A percentile compares a stretch with the other conserved stretches of the same genome.
phyloP scores from a whole-genome alignment of 192 early-diverging fungal species.

The Diversispora eburnea region DNA sequence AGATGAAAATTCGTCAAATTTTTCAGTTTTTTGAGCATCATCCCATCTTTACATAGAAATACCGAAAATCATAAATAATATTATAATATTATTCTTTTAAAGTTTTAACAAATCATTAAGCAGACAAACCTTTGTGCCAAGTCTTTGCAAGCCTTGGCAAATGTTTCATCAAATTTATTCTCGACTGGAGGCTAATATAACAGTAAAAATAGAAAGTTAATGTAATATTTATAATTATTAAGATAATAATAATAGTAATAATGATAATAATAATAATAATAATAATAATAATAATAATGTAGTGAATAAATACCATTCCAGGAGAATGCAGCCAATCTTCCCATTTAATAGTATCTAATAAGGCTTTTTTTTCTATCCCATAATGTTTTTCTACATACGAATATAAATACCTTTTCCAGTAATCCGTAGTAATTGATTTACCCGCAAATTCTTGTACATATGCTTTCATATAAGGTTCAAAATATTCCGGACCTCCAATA shows the following conservation, averaged over 20 bases:
- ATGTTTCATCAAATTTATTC: slow-evolving; percentile 72
- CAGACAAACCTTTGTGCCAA: slow-evolving; percentile 59
- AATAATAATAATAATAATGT: neutral
- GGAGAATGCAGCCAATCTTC: slow-evolving; percentile 82
- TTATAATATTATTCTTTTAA: too few species aligned
- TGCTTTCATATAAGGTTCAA: slow-evolving; percentile 81
- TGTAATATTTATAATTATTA: neutral
- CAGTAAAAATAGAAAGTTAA: neutral
- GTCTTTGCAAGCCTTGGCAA: slow-evolving; percentile 74
- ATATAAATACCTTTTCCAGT: slow-evolving; percentile 84
- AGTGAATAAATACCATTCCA: slow-evolving; percentile 67
- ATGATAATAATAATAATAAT: neutral
- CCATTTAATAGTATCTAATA: slow-evolving; percentile 84
- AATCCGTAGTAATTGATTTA: slow-evolving; percentile 81
- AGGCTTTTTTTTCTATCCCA: slow-evolving; percentile 52
- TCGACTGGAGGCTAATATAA: slow-evolving; percentile 2
- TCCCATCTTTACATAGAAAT: slow-evolving; percentile 49
- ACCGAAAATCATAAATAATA: too few species aligned
- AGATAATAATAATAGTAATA: neutral
- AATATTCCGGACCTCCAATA: slow-evolving; percentile 79
- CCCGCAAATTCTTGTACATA: slow-evolving; percentile 82
- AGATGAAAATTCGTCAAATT: slow-evolving; percentile 55
- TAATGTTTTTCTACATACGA: slow-evolving; percentile 67
- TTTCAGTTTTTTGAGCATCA: slow-evolving; percentile 46
- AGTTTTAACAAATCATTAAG: neutral